phyloP scores from a whole-genome alignment of 495 filamentous ascomycete genomes.

The Jackrogersella minutella region DNA sequence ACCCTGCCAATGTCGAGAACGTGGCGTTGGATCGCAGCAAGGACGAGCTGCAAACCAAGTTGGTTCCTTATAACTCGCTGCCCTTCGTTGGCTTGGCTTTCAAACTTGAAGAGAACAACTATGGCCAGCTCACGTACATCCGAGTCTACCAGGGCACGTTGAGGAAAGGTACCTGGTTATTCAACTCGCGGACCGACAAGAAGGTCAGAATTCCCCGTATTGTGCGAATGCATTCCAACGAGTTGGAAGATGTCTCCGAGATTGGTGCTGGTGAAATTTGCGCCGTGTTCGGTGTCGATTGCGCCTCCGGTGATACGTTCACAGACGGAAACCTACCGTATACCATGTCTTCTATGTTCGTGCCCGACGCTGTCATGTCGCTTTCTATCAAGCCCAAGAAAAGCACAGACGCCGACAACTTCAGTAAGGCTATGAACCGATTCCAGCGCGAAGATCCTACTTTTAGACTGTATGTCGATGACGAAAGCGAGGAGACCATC shows the following conservation, averaged over 20 bases:
- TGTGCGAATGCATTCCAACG: constrained; percentile 99
- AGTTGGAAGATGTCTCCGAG: constrained; percentile 96
- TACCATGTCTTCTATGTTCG: constrained; percentile 98
- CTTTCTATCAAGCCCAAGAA: constrained; percentile 97
- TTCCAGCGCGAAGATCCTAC: constrained; percentile 99
- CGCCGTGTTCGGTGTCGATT: constrained; percentile 98
- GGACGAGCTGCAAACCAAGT: constrained; percentile 78
- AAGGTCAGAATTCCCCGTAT: constrained; percentile 97
- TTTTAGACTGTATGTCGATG: constrained; percentile 92
- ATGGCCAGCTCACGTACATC: constrained; percentile 97
- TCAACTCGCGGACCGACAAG: constrained; percentile 92
- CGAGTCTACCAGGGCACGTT: constrained; percentile 96
- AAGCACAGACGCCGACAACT: constrained; percentile 90
- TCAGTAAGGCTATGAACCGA: constrained; percentile 97
- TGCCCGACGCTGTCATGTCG: constrained; percentile 97
- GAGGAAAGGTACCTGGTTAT: constrained; percentile 86
- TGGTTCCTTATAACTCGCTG: constrained; percentile 89
- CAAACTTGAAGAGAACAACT: constrained; percentile 99
- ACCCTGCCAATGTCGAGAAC: constrained; percentile 90
- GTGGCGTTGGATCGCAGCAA: constrained; percentile 84
- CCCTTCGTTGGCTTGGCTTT: constrained; percentile 97
- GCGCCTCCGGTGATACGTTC: constrained; percentile 97
- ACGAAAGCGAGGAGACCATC: constrained; percentile 91
- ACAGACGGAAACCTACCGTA: constrained; percentile 94
- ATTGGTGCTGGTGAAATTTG: constrained; percentile 97